Evolutionary conservation across 345 rosid genomes (phyloP), one percentile per base, ranked within the genome.

Genomic region (Capsella bursapastoris): DNA sequence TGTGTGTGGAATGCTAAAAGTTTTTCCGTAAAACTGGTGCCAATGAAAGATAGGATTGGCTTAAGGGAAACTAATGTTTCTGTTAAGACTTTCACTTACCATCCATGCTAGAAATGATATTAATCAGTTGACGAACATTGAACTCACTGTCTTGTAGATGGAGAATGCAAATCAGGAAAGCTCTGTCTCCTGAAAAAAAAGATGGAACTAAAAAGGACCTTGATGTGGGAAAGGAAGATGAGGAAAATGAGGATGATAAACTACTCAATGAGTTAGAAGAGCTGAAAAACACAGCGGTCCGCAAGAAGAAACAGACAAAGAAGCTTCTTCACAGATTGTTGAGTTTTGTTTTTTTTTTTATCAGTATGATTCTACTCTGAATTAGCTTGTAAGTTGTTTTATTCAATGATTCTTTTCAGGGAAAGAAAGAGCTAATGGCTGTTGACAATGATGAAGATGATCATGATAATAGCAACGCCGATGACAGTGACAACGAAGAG

Each of bases 181-280:
- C 90, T 38, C 62, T 92, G 67, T 77, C 89, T 81, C 91, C 96
- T 51, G 56, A 88, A 14, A 83, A 86, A 66, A 89, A 90, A 81
- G 82, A 85, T 77, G 70, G 50, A 37, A 34, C 86, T 48, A 37
- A 78, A 48, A 68, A 70, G 64, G 79, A 75, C 12, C 72, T 74
- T 55, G 85, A 79, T 13, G 84, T 56, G 9, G 83, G 60, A 28
- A 82, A 75, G 41, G 85, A 86, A 44, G 81, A 70, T 44, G 84
- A 83, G 59, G 88, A 82, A 76, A 89, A 89, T 67, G 94, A 84
- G 34, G 98, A 95, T 79, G 97, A 92, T 80, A 92, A 70, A 75
- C 77, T 90, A 55, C 92, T 95, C 45, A 88, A 90, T 81, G 97
- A 95, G 82, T 87, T 95, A 92, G 99, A 92, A 72, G 97, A 95